These are phyloP conservation scores for Glomus cerebriforme DNA, from an alignment of 192 early-diverging fungal species.

Conservation along the genomic window DNA sequence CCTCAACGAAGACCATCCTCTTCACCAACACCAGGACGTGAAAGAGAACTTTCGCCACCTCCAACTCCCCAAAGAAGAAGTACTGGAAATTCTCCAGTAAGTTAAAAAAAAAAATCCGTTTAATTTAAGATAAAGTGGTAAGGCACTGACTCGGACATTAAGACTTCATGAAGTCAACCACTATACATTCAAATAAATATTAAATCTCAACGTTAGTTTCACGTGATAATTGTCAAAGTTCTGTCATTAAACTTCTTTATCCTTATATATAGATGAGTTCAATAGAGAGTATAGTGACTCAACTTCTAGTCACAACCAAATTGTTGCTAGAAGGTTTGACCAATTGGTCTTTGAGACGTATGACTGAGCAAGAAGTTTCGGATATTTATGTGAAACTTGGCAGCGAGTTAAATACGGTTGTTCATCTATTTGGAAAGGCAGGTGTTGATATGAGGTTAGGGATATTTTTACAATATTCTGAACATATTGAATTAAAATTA, in stretches of 20 bases:
- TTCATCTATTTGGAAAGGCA: slow-evolving; percentile 31
- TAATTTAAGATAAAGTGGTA: not conserved
- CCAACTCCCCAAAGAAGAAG: slow-evolving; percentile 11
- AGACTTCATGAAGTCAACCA: not conserved
- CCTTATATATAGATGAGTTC: slow-evolving; percentile 42
- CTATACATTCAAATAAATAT: not conserved
- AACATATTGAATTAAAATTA: too few relatives aligned
- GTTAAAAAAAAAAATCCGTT: not conserved
- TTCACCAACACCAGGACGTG: slow-evolving; percentile 12
- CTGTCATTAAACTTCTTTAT: not conserved
- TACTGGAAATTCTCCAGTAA: slow-evolving; percentile 23
- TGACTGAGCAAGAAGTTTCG: slow-evolving; percentile 47
- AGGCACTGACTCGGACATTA: not conserved
- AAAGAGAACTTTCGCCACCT: not conserved
- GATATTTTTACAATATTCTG: not conserved
- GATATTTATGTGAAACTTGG: slow-evolving; percentile 49
- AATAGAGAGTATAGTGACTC: slow-evolving; percentile 52
- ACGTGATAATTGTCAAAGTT: not conserved
- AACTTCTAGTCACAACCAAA: slow-evolving; percentile 51
- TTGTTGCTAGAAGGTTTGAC: slow-evolving; percentile 51
- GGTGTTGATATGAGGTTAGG: slow-evolving; percentile 43
- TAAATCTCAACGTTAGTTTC: not conserved
- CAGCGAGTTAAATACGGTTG: slow-evolving; percentile 42
- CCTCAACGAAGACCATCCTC: slow-evolving; percentile 14
- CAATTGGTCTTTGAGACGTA: slow-evolving; percentile 43